Conservation (phyloP, 345 rosid species). For the Sonneratia alba region DNA sequence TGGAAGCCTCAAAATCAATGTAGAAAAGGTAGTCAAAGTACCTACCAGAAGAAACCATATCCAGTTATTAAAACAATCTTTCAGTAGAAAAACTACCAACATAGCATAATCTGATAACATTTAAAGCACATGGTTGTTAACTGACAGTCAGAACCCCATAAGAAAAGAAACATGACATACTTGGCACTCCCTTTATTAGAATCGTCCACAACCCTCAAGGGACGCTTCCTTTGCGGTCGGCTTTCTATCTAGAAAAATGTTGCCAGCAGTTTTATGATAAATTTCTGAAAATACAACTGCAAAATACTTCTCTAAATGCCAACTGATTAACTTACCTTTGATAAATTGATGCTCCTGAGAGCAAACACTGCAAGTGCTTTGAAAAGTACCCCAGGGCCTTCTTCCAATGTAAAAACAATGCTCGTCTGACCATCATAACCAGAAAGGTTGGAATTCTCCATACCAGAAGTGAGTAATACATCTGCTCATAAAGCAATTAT, state of each 20-base stretch:
- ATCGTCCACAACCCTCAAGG: conserved; percentile 72
- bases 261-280: neutral
- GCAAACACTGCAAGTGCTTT: conserved; percentile 92
- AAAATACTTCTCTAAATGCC: neutral
- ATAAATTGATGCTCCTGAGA: conserved; percentile 64
- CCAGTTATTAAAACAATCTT: neutral
- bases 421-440: conserved; percentile 50
- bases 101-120: no score
- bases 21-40: conserved; percentile 87
- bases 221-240: conserved; percentile 70
- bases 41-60: conserved; percentile 24
- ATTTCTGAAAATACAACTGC: neutral
- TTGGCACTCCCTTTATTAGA: conserved; percentile 69
- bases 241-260: conserved; percentile 58
- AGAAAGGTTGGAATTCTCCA: neutral
- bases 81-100: neutral
- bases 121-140: neutral
- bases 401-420: conserved; percentile 89
- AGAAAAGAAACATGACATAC: conserved; percentile 28
- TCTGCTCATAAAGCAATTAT: neutral
- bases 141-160: neutral
- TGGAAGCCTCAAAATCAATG: conserved; percentile 87
- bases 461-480: neutral
- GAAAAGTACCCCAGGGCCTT: conserved; percentile 86
- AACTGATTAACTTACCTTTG: conserved; percentile 41